phyloP scores from a whole-genome alignment of 192 early-diverging fungal species.

The Chytriomyces sp. region DNA sequence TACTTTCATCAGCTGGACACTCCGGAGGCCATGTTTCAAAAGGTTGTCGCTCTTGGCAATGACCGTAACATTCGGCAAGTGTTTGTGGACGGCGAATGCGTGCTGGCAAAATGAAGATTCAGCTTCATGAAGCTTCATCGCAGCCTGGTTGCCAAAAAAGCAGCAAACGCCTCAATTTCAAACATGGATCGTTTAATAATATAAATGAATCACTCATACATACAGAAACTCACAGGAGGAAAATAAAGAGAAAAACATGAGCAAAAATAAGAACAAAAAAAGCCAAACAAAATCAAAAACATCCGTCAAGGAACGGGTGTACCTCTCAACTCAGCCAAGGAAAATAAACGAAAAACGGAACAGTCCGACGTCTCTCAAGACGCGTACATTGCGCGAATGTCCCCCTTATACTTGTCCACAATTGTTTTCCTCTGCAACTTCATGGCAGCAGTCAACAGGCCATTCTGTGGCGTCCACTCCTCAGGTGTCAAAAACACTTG shows the following conservation, averaged over 20 bases:
- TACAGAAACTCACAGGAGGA: too few species aligned
- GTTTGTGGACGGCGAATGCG: slow-evolving; percentile 72
- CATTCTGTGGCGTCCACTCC: slow-evolving; percentile 91
- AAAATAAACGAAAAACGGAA: neutral
- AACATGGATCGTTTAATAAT: too few species aligned
- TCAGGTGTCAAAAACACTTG: slow-evolving; percentile 70
- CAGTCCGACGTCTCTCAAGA: neutral
- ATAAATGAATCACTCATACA: too few species aligned
- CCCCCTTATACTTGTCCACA: slow-evolving; percentile 62
- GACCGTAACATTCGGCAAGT: slow-evolving; percentile 82
- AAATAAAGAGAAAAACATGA: too few species aligned
- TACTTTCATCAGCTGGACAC: neutral
- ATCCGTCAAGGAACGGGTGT: too few species aligned
- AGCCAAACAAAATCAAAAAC: too few species aligned
- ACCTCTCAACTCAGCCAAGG: too few species aligned
- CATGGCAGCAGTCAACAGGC: slow-evolving; percentile 85
- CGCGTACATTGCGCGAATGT: slow-evolving; percentile 65
- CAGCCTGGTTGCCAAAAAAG: too few species aligned
- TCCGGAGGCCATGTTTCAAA: slow-evolving; percentile 3
- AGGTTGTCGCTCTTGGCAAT: slow-evolving; percentile 85
- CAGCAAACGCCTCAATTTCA: too few species aligned
- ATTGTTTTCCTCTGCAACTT: slow-evolving; percentile 89
- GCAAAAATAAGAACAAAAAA: too few species aligned
- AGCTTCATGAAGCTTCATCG: neutral
- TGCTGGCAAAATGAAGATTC: neutral